These are phyloP conservation scores for Nakaseomyces bracarensis DNA, from an alignment of 1,139 yeast genomes.

Conservation along the genomic window DNA sequence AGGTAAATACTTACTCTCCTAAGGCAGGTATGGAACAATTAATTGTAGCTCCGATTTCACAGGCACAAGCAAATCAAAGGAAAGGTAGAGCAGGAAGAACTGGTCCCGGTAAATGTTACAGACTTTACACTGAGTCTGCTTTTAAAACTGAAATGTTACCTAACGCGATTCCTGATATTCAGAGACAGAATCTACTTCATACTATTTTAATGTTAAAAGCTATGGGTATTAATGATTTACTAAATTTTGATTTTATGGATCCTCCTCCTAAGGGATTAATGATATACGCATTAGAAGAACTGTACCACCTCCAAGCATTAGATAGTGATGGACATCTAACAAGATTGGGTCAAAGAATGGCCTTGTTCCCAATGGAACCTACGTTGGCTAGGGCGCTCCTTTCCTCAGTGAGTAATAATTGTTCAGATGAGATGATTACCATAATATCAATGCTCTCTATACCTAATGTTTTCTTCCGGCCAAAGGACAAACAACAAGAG, in stretches of 20 bases:
- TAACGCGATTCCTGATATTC: slow-evolving; percentile 85
- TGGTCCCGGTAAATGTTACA: slow-evolving; percentile 90
- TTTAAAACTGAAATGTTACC: slow-evolving; percentile 80
- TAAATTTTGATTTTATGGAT: slow-evolving; percentile 87
- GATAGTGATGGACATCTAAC: slow-evolving; percentile 71
- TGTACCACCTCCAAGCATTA: slow-evolving; percentile 73
- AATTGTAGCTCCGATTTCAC: slow-evolving; percentile 77
- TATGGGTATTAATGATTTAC: slow-evolving; percentile 81
- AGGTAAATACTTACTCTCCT: slow-evolving; percentile 76
- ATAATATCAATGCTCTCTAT: slow-evolving; percentile 90
- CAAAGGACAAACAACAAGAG: slow-evolving; percentile 63
- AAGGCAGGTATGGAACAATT: slow-evolving; percentile 85
- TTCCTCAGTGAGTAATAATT: slow-evolving; percentile 61
- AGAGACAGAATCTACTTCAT: slow-evolving; percentile 77
- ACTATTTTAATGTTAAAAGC: slow-evolving; percentile 88
- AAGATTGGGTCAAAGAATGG: slow-evolving; percentile 68
- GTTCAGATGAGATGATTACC: slow-evolving; percentile 75
- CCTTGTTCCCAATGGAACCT: slow-evolving; percentile 95
- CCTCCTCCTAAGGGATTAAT: slow-evolving; percentile 78
- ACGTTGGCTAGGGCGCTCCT: slow-evolving; percentile 74
- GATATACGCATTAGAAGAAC: slow-evolving; percentile 72
- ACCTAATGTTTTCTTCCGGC: slow-evolving; percentile 77
- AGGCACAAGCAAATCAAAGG: slow-evolving; percentile 92
- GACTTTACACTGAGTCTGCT: slow-evolving; percentile 83
- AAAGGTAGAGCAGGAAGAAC: slow-evolving; percentile 98